These are phyloP conservation scores for Bipolaris victoriae DNA, from an alignment of 2,329 filamentous ascomycete species.

Conservation along the genomic window DNA sequence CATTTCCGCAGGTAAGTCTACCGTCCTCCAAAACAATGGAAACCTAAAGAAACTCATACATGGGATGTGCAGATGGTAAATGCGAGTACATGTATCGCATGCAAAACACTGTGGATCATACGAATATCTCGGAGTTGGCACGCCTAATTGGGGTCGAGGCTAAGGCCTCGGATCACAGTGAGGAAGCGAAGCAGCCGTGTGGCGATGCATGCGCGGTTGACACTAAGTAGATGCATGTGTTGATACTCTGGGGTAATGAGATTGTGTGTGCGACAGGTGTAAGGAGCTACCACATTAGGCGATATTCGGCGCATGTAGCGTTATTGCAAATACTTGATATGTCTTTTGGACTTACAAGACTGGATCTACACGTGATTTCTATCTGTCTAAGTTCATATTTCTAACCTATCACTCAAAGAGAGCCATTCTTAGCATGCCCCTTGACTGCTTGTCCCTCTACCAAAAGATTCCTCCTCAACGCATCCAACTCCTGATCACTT, in stretches of 20 bases:
- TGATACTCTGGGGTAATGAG: no score
- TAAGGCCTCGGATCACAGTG: neutral
- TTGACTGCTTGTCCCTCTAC: constrained; percentile 1
- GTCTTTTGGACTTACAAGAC: no score
- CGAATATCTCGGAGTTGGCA: constrained; percentile 25
- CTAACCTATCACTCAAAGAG: no score
- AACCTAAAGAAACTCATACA: neutral
- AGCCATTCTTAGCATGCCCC: no score
- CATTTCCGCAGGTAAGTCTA: constrained; percentile 22
- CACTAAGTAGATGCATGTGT: neutral
- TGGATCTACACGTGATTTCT: no score
- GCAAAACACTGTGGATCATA: constrained; percentile 38
- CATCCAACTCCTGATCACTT: constrained; percentile 60
- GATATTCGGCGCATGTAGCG: neutral
- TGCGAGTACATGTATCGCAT: constrained; percentile 36
- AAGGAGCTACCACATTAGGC: neutral
- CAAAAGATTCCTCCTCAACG: constrained; percentile 47
- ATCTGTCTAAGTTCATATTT: no score
- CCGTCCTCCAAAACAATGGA: rapidly evolving
- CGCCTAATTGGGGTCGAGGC: constrained; percentile 5
- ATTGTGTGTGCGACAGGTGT: neutral
- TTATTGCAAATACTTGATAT: no score
- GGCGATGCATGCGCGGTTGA: neutral
- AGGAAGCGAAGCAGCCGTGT: neutral
- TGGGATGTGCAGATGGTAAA: constrained; percentile 17